phyloP scores from a whole-genome alignment of 2,329 filamentous ascomycete species.

The Verticillium longisporum region DNA sequence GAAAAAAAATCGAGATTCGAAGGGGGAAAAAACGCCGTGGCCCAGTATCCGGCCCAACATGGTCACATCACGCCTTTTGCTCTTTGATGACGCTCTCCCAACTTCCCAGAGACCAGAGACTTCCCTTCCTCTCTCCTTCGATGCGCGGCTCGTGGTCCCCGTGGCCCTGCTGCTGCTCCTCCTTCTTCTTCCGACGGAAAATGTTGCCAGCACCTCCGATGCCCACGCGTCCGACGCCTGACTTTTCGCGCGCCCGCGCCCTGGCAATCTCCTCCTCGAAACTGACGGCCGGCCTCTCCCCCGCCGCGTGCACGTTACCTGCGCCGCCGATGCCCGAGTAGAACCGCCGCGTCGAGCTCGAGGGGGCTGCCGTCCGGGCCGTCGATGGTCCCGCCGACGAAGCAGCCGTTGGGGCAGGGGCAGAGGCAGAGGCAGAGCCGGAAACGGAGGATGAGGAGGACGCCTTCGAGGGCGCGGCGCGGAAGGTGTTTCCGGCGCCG shows the following conservation, averaged over 20 bases:
- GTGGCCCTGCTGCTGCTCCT: neutral
- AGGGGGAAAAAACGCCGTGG: neutral
- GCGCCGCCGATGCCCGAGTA: constrained; percentile 61
- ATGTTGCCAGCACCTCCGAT: constrained; percentile 47
- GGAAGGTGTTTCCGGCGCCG: constrained; percentile 50
- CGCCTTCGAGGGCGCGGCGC: constrained; percentile 31
- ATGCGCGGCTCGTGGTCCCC: neutral
- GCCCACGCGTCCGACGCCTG: constrained; percentile 10
- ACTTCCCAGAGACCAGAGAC: constrained; percentile 29
- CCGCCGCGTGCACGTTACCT: constrained; percentile 59
- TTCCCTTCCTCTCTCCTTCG: constrained; percentile 2
- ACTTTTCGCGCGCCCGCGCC: constrained; percentile 11
- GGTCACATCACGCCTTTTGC: neutral
- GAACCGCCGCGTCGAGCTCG: constrained; percentile 42
- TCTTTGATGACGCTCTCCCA: constrained; percentile 15
- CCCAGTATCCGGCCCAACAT: too few relatives aligned
- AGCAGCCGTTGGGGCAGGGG: constrained; percentile 38
- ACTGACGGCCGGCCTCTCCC: constrained; percentile 16
- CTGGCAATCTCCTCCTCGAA: constrained; percentile 14
- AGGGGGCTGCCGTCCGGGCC: constrained; percentile 36
- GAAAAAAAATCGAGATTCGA: too few relatives aligned
- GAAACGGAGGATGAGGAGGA: constrained; percentile 25
- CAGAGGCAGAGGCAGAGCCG: too few relatives aligned
- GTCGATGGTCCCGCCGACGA: constrained; percentile 21
- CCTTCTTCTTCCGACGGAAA: constrained; percentile 53